A percentile compares a stretch with the other conserved stretches of the same genome.
Evolutionary conservation across 2,329 filamentous ascomycete genomes (phyloP).

Genomic region (Davidsoniella neocaledoniae): DNA sequence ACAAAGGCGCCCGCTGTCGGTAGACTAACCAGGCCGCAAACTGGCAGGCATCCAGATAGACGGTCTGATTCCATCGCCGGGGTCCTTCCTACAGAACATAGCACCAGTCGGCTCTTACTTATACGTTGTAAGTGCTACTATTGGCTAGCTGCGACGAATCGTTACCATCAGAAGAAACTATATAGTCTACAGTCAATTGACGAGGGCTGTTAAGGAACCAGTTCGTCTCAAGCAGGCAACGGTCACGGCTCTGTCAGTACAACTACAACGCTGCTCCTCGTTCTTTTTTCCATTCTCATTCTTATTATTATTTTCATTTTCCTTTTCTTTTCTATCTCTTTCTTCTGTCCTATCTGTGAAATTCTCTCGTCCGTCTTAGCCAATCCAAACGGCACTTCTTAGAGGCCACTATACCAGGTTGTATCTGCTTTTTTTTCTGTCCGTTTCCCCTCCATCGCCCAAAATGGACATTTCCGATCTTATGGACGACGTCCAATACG

Average conservation of each 20-base stretch:
- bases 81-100: background rate
- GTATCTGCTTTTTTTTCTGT: background rate
- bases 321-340: background rate
- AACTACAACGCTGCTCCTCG: background rate
- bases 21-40: too few relatives aligned
- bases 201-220: too few relatives aligned
- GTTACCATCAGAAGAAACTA: background rate
- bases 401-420: background rate
- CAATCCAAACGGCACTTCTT: background rate
- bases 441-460: background rate
- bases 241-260: too few relatives aligned
- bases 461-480: slow-evolving; percentile 12
- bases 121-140: too few relatives aligned
- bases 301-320: background rate
- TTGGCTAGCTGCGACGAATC: too few relatives aligned
- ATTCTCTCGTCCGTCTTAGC: background rate
- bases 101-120: too few relatives aligned
- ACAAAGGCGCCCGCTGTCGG: too few relatives aligned
- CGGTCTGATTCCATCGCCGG: too few relatives aligned
- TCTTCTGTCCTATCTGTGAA: background rate
- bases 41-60: too few relatives aligned
- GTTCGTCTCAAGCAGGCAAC: too few relatives aligned
- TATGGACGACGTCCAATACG: slow-evolving; percentile 12
- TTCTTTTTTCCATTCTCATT: background rate
- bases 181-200: background rate